Conservation (phyloP, 2,329 filamentous ascomycete genomes). For the Aspergillus persii region DNA sequence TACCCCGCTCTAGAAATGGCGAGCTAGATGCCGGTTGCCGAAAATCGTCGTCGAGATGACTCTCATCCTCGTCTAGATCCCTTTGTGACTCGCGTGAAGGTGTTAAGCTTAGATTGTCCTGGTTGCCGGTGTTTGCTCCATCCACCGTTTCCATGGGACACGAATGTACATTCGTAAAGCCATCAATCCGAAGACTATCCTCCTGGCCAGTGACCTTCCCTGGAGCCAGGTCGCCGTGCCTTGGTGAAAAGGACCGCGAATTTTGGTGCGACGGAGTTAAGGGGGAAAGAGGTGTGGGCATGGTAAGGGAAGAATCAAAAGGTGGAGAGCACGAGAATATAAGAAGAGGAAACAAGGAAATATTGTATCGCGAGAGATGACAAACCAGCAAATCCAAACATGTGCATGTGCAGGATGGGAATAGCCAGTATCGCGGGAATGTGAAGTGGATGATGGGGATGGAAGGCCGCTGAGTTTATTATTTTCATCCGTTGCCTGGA, state of each 20-base stretch:
- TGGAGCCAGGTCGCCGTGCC: slow-evolving; percentile 14
- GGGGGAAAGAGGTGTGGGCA: slow-evolving; percentile 43
- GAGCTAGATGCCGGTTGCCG: slow-evolving; percentile 32
- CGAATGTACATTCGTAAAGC: slow-evolving; percentile 18
- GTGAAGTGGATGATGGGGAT: neutral
- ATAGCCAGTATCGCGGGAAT: neutral
- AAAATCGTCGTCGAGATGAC: slow-evolving; percentile 21
- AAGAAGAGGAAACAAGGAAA: neutral
- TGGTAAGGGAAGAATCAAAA: slow-evolving; percentile 18
- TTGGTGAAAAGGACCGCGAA: slow-evolving; percentile 34
- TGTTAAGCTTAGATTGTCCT: slow-evolving; percentile 8
- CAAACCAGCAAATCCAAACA: neutral
- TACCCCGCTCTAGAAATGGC: slow-evolving; percentile 34
- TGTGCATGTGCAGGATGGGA: neutral
- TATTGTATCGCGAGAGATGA: neutral
- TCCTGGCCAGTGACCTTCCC: slow-evolving; percentile 17
- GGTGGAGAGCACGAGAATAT: neutral
- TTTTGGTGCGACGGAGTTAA: slow-evolving; percentile 44
- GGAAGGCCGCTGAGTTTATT: slow-evolving; percentile 15
- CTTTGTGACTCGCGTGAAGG: slow-evolving; percentile 15
- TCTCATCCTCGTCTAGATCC: slow-evolving; percentile 21
- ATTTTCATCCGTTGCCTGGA: slow-evolving; percentile 26
- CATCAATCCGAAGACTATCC: slow-evolving; percentile 15
- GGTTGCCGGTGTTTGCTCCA: neutral
- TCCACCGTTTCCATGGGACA: slow-evolving; percentile 2